A percentile compares a stretch with the other conserved stretches of the same genome.
phyloP scores from a whole-genome alignment of 768 basidiomycete genomes.

The Lentinula guzmanii region DNA sequence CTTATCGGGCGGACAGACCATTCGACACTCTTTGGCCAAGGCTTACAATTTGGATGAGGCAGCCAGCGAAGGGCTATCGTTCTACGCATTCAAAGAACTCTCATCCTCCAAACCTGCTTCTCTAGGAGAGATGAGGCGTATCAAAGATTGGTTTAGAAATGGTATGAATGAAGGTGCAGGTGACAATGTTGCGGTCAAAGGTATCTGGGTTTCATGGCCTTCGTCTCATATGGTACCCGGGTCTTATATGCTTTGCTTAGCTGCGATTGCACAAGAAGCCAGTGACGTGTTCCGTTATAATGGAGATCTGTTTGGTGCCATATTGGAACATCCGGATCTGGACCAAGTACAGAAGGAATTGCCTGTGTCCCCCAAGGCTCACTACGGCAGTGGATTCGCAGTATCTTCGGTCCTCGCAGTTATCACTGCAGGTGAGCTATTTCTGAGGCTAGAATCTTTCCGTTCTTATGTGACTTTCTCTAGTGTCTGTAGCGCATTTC shows the following conservation, averaged over 20 bases:
- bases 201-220: constrained; percentile 16
- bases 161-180: constrained; percentile 49
- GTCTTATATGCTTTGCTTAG: constrained; percentile 19
- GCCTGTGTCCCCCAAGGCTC: constrained; percentile 4
- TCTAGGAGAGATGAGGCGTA: constrained; percentile 60
- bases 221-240: background rate
- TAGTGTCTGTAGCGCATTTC: constrained; percentile 44
- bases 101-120: constrained; percentile 37
- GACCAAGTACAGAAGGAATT: constrained; percentile 16
- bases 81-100: constrained; percentile 65
- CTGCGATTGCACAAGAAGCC: constrained; percentile 41
- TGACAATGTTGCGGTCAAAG: constrained; percentile 32
- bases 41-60: constrained; percentile 56
- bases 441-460: background rate
- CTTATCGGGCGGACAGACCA: constrained; percentile 71
- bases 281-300: constrained; percentile 44
- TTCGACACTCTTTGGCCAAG: constrained; percentile 56
- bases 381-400: background rate
- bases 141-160: constrained; percentile 66
- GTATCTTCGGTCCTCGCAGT: constrained; percentile 29
- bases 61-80: constrained; percentile 48
- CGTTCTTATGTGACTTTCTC: background rate
- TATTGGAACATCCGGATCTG: constrained; percentile 17
- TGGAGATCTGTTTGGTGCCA: constrained; percentile 34
- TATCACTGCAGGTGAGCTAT: constrained; percentile 25